Conservation (phyloP, 139 green algal genomes). For the Diplosphaera chodatii region DNA sequence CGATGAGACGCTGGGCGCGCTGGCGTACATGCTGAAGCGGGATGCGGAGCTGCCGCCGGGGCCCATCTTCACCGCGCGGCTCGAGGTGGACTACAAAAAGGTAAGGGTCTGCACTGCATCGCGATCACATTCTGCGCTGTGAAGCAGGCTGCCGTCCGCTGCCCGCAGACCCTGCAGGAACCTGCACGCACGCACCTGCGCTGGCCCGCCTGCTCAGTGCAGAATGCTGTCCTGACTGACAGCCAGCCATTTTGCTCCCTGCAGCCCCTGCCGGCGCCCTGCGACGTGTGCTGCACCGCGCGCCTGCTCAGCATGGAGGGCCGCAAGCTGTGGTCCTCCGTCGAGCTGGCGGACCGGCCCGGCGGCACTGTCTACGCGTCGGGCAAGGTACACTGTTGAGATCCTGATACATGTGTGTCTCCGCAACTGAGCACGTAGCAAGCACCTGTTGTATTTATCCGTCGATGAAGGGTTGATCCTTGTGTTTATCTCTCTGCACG, state of each 20-base stretch:
- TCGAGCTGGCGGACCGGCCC: slow-evolving; percentile 23
- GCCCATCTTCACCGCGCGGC: slow-evolving; percentile 34
- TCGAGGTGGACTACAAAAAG: slow-evolving; percentile 29
- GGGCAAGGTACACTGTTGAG: slow-evolving; percentile 4
- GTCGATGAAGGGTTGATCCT: too few species aligned
- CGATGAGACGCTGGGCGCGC: slow-evolving; percentile 37
- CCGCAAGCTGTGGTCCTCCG: slow-evolving; percentile 39
- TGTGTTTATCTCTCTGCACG: too few species aligned
- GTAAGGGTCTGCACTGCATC: neutral
- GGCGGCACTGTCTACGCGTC: slow-evolving; percentile 27
- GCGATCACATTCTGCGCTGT: neutral
- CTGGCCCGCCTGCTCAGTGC: too few species aligned
- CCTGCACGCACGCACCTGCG: too few species aligned
- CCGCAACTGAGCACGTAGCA: too few species aligned
- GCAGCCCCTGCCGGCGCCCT: slow-evolving; percentile 24
- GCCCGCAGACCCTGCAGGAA: too few species aligned
- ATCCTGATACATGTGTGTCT: neutral
- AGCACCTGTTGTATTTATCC: too few species aligned
- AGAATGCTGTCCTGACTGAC: too few species aligned
- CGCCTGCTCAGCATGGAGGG: slow-evolving; percentile 26
- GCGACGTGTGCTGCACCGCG: slow-evolving; percentile 25
- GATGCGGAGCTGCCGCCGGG: slow-evolving; percentile 17
- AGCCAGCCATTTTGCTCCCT: too few species aligned
- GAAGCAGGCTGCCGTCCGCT: neutral
- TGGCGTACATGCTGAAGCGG: slow-evolving; percentile 30